These are phyloP conservation scores for Ballota nigra DNA, from an alignment of 257 asterid species.

Conservation along the genomic window DNA sequence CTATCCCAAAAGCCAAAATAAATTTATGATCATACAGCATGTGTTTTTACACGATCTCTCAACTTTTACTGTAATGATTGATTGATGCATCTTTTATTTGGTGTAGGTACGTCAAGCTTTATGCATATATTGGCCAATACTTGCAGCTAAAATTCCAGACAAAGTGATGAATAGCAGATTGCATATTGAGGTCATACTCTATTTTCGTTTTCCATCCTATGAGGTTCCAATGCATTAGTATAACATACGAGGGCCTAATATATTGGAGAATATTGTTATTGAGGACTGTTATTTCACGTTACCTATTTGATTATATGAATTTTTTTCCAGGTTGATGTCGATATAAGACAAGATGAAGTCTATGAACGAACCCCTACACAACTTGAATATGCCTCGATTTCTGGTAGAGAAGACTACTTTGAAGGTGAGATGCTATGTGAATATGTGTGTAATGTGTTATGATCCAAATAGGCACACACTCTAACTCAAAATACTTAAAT, in stretches of 20 bases:
- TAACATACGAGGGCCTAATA: background rate
- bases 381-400: background rate
- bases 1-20: background rate
- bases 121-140: background rate
- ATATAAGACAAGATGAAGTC: background rate
- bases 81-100: background rate
- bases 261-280: background rate
- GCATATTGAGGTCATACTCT: background rate
- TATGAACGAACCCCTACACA: background rate
- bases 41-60: background rate
- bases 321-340: background rate
- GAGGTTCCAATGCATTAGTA: background rate
- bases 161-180: background rate
- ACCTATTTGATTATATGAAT: background rate
- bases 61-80: background rate
- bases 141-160: background rate
- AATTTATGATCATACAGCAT: background rate
- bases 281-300: background rate
- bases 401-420: background rate
- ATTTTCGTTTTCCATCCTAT: background rate
- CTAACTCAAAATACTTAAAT: background rate
- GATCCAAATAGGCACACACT: background rate
- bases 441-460: background rate
- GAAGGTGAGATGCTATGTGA: too few species aligned
- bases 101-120: background rate